Conservation (phyloP, 345 rosid genomes). For the Mercurialis annua region DNA sequence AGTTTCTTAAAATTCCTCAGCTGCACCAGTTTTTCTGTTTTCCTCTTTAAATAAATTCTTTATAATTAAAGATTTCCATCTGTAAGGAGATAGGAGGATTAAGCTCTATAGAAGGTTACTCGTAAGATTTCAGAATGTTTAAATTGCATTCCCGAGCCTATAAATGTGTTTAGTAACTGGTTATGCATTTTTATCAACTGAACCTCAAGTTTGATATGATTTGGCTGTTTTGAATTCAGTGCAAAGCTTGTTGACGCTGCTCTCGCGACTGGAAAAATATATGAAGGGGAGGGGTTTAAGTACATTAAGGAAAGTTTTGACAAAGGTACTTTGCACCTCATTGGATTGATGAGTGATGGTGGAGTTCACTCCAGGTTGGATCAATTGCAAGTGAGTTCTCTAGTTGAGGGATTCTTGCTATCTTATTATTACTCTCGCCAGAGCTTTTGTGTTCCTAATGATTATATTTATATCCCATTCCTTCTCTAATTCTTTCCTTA, state of each 20-base stretch:
- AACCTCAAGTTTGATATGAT: not conserved
- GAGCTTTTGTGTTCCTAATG: not conserved
- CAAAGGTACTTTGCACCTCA: constrained; percentile 67
- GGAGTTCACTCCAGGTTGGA: constrained; percentile 97
- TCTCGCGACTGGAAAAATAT: constrained; percentile 88
- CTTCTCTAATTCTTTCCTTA: constrained; percentile 6
- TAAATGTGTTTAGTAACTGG: not conserved
- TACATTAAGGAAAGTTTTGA: constrained; percentile 59
- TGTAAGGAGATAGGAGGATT: not conserved
- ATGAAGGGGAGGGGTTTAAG: constrained; percentile 77
- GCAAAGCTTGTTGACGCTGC: constrained; percentile 94
- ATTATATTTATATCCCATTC: not conserved
- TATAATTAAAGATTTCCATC: not conserved
- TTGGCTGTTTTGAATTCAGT: constrained; percentile 35
- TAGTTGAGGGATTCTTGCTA: not conserved
- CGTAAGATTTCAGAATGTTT: not conserved
- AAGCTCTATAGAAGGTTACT: not conserved
- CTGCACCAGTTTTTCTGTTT: not conserved
- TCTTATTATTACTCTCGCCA: not conserved
- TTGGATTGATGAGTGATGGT: constrained; percentile 93
- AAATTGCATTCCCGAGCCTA: not conserved
- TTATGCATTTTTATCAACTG: not conserved
- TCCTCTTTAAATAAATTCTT: no score
- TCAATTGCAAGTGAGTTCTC: constrained; percentile 61
- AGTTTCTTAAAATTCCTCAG: not conserved